Evolutionary conservation across 2,329 filamentous ascomycete species (phyloP).

Genomic region (Ceratocystis cubensis): DNA sequence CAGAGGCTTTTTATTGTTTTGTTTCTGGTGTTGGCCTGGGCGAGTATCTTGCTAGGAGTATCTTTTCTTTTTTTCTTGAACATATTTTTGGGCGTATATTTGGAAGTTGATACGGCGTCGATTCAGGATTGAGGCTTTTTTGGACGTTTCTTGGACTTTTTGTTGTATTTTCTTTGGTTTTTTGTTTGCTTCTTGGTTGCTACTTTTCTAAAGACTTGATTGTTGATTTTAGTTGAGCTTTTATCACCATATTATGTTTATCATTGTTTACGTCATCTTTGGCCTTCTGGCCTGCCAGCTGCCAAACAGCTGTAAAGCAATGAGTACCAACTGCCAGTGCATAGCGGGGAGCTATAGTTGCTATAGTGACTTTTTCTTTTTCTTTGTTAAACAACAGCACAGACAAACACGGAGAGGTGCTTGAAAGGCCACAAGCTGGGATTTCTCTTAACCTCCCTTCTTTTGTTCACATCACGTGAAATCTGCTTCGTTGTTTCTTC

Average conservation of each 20-base stretch:
- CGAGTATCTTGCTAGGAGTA: background rate
- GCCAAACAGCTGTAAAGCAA: background rate
- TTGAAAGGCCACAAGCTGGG: background rate
- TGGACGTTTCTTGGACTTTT: background rate
- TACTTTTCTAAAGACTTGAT: background rate
- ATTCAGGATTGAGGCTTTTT: background rate
- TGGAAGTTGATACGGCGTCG: background rate
- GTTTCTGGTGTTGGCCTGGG: constrained; percentile 9
- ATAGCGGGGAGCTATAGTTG: constrained; percentile 3
- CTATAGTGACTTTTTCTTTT: constrained; percentile 12
- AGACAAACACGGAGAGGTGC: background rate
- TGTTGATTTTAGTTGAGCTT: background rate
- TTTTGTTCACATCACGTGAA: background rate
- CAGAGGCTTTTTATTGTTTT: constrained; percentile 1
- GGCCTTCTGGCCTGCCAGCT: background rate
- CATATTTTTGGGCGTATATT: background rate
- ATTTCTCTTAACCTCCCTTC: background rate
- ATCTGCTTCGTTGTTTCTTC: background rate
- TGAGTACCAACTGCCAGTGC: background rate
- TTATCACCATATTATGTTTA: background rate
- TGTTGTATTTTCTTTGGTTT: constrained; percentile 6
- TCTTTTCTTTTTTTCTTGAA: background rate
- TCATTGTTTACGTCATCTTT: background rate
- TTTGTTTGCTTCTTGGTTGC: constrained; percentile 9
- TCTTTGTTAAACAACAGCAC: constrained; percentile 15